Percentiles rank a stretch among this genome's conserved stretches.
Evolutionary conservation across 768 basidiomycete species (phyloP).

Genomic region (Boletus fagicola): DNA sequence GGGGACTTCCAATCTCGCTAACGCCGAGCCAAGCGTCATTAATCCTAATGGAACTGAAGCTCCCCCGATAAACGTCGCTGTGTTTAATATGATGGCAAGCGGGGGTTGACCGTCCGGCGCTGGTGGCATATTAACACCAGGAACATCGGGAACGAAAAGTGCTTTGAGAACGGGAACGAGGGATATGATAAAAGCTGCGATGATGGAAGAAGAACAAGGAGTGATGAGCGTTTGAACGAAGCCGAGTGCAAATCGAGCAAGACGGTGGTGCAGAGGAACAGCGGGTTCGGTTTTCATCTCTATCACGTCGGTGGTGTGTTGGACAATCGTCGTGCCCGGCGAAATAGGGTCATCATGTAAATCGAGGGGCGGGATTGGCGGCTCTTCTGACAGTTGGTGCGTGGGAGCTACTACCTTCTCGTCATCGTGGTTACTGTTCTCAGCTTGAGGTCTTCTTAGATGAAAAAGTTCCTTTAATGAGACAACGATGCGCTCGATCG

Average conservation of each 20-base stretch:
- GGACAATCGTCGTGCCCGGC: slow-evolving; percentile 2
- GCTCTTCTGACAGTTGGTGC: background rate
- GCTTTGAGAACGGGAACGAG: slow-evolving; percentile 57
- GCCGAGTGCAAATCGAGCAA: slow-evolving; percentile 4
- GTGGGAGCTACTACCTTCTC: slow-evolving; percentile 5
- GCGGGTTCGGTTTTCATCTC: slow-evolving; percentile 3
- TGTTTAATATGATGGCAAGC: slow-evolving; percentile 58
- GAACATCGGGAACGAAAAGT: slow-evolving; percentile 49
- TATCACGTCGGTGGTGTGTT: background rate
- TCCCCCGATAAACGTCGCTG: slow-evolving; percentile 55
- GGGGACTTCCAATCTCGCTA: slow-evolving; percentile 58
- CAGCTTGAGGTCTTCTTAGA: background rate
- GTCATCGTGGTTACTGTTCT: background rate
- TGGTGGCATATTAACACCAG: slow-evolving; percentile 41
- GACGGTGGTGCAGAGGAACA: slow-evolving; percentile 3
- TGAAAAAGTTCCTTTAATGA: background rate
- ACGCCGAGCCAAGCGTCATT: slow-evolving; percentile 58
- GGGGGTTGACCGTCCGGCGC: slow-evolving; percentile 71
- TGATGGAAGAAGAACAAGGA: slow-evolving; percentile 53
- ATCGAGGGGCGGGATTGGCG: background rate
- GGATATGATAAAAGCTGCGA: slow-evolving; percentile 54
- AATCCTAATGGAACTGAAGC: slow-evolving; percentile 65
- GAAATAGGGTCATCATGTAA: slow-evolving; percentile 1
- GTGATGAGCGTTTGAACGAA: slow-evolving; percentile 41
- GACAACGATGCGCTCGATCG: slow-evolving; percentile 12